These are phyloP conservation scores for Lactarius sp. DNA, from an alignment of 768 basidiomycete genomes.

Conservation along the genomic window DNA sequence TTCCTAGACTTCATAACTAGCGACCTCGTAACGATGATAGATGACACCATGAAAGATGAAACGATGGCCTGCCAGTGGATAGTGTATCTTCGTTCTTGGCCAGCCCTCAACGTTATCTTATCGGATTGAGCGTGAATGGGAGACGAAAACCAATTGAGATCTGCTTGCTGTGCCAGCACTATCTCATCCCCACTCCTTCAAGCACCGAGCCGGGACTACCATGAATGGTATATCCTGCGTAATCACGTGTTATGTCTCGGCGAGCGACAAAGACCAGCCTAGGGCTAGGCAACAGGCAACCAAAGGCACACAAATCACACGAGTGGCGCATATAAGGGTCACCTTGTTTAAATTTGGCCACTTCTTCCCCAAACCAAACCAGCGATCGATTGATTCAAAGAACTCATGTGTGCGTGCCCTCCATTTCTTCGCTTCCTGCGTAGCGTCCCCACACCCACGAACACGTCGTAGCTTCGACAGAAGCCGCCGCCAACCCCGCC, in stretches of 20 bases:
- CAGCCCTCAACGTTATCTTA: neutral
- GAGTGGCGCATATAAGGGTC: constrained; percentile 13
- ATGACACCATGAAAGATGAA: neutral
- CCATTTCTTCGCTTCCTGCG: neutral
- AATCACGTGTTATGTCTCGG: too few species aligned
- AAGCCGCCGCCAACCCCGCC: constrained; percentile 2
- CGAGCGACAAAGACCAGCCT: too few species aligned
- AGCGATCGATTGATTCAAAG: neutral
- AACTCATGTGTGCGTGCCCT: constrained; percentile 18
- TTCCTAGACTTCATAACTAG: neutral
- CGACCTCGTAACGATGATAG: neutral
- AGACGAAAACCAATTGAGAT: too few species aligned
- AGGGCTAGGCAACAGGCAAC: too few species aligned
- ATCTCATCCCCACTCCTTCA: too few species aligned
- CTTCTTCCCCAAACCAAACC: neutral
- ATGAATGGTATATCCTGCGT: too few species aligned
- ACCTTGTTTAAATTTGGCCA: neutral
- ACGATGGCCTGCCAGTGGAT: neutral
- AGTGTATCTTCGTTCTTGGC: neutral
- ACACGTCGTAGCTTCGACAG: constrained; percentile 6
- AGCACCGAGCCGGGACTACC: too few species aligned
- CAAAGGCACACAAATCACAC: too few species aligned
- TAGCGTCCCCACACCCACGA: neutral
- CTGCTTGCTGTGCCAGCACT: too few species aligned
- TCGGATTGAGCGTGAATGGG: neutral